A percentile compares a stretch with the other conserved stretches of the same genome.
phyloP scores from a whole-genome alignment of 306 rosid species.

The Coriaria nepalensis region DNA sequence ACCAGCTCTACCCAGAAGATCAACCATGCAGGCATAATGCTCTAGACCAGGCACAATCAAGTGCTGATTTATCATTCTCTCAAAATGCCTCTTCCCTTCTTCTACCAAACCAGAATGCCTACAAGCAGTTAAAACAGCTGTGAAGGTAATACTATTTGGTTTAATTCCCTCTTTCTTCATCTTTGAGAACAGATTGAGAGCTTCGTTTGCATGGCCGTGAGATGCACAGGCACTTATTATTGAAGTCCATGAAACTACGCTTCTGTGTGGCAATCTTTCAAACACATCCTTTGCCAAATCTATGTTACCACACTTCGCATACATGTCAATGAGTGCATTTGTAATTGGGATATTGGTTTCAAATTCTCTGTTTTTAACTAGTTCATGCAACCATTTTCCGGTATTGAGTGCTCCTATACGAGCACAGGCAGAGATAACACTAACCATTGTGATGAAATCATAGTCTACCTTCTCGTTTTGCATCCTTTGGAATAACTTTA shows the following conservation, averaged over 20 bases:
- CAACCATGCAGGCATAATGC: slow-evolving; percentile 15
- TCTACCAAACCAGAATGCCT: slow-evolving; percentile 17
- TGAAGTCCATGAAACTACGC: slow-evolving; percentile 10
- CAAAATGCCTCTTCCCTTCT: slow-evolving; percentile 12
- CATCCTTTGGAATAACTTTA: slow-evolving; percentile 9
- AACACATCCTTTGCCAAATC: slow-evolving; percentile 11
- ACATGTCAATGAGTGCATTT: slow-evolving; percentile 9
- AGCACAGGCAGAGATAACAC: slow-evolving; percentile 5
- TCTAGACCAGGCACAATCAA: slow-evolving; percentile 9
- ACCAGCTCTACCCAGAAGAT: slow-evolving; percentile 19
- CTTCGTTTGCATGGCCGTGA: slow-evolving; percentile 8
- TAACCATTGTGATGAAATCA: slow-evolving; percentile 6
- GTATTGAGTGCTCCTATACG: not conserved
- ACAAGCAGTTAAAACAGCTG: slow-evolving; percentile 8
- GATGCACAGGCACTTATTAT: slow-evolving; percentile 14
- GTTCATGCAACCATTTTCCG: slow-evolving; percentile 5
- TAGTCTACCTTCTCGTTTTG: slow-evolving; percentile 3
- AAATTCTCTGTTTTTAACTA: slow-evolving; percentile 4
- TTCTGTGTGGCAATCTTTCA: slow-evolving; percentile 7
- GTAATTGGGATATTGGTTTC: slow-evolving; percentile 3
- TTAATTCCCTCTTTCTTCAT: slow-evolving; percentile 10
- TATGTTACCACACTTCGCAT: slow-evolving; percentile 11
- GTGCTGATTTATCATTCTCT: slow-evolving; percentile 6
- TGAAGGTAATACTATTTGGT: slow-evolving; percentile 6
- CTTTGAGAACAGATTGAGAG: slow-evolving; percentile 3